phyloP scores from a whole-genome alignment of 306 rosid species.

The Castanopsis chinensis region DNA sequence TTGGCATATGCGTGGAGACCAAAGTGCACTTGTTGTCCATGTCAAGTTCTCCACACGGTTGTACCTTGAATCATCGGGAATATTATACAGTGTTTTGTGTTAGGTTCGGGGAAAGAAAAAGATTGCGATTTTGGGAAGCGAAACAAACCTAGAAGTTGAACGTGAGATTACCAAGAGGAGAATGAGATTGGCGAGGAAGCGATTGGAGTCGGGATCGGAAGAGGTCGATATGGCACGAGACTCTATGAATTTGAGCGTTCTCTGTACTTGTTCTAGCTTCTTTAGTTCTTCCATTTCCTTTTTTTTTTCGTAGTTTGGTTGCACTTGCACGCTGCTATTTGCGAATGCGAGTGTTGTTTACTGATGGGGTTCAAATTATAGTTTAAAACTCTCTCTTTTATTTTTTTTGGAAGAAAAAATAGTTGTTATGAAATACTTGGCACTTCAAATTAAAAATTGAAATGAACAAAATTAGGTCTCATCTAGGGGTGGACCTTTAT shows the following conservation, averaged over 20 bases:
- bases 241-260: constrained; percentile 41
- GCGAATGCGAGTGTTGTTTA: too few relatives aligned
- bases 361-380: too few relatives aligned
- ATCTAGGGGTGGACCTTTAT: too few relatives aligned
- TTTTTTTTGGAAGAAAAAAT: too few relatives aligned
- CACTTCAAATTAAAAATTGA: too few relatives aligned
- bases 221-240: constrained; percentile 9
- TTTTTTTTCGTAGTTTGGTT: background rate
- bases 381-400: too few relatives aligned
- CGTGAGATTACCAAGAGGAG: constrained; percentile 38
- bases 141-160: background rate
- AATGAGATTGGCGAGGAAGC: constrained; percentile 62
- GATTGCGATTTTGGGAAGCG: too few relatives aligned
- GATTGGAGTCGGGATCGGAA: constrained; percentile 31
- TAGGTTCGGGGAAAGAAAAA: too few relatives aligned
- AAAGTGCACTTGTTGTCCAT: constrained; percentile 47
- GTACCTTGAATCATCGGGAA: constrained; percentile 19
- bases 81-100: too few relatives aligned
- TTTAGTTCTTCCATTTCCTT: constrained; percentile 44
- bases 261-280: constrained; percentile 61
- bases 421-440: too few relatives aligned
- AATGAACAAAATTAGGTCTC: too few relatives aligned
- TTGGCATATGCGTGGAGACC: constrained; percentile 54
- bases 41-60: constrained; percentile 72
- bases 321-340: too few relatives aligned